Evolutionary conservation across 2,329 filamentous ascomycete genomes (phyloP), one percentile per base, ranked within the genome.

Genomic region (Thermoascus crustaceus): DNA sequence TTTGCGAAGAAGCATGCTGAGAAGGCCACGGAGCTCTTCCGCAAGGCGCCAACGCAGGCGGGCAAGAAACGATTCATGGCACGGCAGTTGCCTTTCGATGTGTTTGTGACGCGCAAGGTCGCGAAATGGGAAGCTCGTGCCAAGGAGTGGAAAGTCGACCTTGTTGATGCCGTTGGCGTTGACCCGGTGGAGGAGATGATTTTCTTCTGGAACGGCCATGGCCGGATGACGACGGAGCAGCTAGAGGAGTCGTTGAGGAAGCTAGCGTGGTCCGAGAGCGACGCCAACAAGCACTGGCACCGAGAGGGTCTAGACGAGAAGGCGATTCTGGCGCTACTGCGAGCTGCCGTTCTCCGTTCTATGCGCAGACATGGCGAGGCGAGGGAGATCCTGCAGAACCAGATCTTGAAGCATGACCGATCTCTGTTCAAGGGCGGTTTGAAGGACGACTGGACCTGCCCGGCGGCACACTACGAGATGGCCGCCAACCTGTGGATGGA

Each of bases 11-110:
- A 63, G 27, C 72, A 80, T 45, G 83, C 80, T 46, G 62, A 66
- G 36, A 71, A 73, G 41, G 83, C 87, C 0, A 78, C 80, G 33
- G 74, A 82, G 37, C 73, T 82, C 32, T 69, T 95, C 45, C 71
- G 75, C 25, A 82, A 80, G 50, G 84, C 82, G 0, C 81, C 84
- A 0, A 71, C 75, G 0, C 71, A 85, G 32, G 80, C 83, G 0
- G 88, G 88, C 24, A 87, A 84, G 63, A 94, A 94, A 64, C 78
- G 78, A 25, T 85, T 98, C 58, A 85, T 96, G 82, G 82, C 85
- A 0, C 77, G 82, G 14, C 85, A 93, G 50, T 69, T 96, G 7
- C 91, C 91, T 0, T 87, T 98, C 44, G 91, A 98, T 57, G 68
- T 82, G 3, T 95, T 93, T 50, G 78, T 91, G 8, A 70, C 75